Evolutionary conservation across 2,329 filamentous ascomycete genomes (phyloP).

Genomic region (Pyrenochaeta sp.): DNA sequence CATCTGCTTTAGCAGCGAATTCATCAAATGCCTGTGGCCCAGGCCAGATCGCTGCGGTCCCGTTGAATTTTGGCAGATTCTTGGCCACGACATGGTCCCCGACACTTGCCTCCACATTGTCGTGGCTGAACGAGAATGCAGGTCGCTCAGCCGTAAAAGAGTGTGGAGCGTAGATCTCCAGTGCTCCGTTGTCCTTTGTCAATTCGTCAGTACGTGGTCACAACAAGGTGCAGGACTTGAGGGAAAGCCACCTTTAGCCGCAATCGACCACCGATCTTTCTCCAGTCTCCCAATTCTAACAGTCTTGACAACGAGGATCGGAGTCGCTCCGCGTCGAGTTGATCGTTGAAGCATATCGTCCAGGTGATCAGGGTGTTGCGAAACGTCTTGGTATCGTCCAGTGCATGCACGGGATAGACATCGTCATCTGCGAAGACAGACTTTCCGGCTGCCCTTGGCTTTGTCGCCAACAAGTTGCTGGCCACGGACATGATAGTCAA

Average conservation of each 20-base stretch:
- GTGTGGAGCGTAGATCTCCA: conserved; percentile 52
- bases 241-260: conserved; percentile 52
- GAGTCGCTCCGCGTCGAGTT: conserved; percentile 54
- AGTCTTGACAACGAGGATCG: conserved; percentile 45
- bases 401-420: conserved; percentile 21
- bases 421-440: conserved; percentile 23
- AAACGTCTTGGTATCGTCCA: conserved; percentile 25
- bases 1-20: conserved; percentile 14
- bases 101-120: conserved; percentile 43
- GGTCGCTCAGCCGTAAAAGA: conserved; percentile 48
- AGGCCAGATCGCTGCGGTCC: conserved; percentile 4
- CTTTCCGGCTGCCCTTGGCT: no score
- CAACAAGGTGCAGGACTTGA: no score
- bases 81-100: conserved; percentile 52
- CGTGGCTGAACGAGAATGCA: conserved; percentile 51
- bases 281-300: conserved; percentile 55
- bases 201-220: conserved; percentile 21
- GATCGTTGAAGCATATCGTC: conserved; percentile 56
- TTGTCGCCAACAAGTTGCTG: no score
- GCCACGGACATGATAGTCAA: no score
- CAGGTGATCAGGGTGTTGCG: conserved; percentile 20
- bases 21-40: conserved; percentile 8
- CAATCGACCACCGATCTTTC: conserved; percentile 56
- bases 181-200: conserved; percentile 15
- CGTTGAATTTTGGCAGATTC: conserved; percentile 41